Evolutionary conservation across 352 stramenopile genomes (phyloP).

Genomic region (Phytophthora fragariaefolia): DNA sequence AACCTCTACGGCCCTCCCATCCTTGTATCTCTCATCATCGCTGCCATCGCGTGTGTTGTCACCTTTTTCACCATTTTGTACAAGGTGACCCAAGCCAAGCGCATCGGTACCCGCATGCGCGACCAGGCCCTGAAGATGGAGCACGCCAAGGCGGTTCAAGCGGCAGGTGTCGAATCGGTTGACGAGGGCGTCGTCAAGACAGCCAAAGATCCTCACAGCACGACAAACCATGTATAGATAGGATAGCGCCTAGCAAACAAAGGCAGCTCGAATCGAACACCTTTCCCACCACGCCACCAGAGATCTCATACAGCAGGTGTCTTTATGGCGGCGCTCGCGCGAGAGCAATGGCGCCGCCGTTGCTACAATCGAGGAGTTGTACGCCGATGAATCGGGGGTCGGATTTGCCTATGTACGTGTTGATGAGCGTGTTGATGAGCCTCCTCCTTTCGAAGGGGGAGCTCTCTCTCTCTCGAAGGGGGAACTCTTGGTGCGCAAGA

Average conservation of each 20-base stretch:
- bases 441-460: too few species aligned
- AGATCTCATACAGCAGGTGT: slow-evolving; percentile 10
- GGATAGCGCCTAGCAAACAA: slow-evolving; percentile 15
- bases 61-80: slow-evolving; percentile 25
- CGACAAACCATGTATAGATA: slow-evolving; percentile 49
- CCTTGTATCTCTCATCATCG: slow-evolving; percentile 30
- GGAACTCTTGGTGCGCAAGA: slow-evolving; percentile 1
- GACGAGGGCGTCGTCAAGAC: slow-evolving; percentile 30
- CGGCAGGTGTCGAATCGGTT: slow-evolving; percentile 25
- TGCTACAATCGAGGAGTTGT: not conserved
- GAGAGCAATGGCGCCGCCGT: too few species aligned
- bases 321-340: too few species aligned
- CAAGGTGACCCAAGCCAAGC: slow-evolving; percentile 38
- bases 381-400: not conserved
- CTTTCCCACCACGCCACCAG: slow-evolving; percentile 10
- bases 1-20: slow-evolving; percentile 36
- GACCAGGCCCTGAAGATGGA: slow-evolving; percentile 33
- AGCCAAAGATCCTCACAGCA: slow-evolving; percentile 39
- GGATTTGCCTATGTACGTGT: slow-evolving; percentile 22
- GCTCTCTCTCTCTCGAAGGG: not conserved
- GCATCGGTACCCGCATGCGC: slow-evolving; percentile 17
- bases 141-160: slow-evolving; percentile 32
- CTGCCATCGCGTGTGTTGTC: slow-evolving; percentile 14
- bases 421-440: too few species aligned
- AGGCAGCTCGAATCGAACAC: slow-evolving; percentile 19